Base-by-base conservation (phyloP, 192 early-diverging fungal species). In the Phycomyces nitens region DNA sequence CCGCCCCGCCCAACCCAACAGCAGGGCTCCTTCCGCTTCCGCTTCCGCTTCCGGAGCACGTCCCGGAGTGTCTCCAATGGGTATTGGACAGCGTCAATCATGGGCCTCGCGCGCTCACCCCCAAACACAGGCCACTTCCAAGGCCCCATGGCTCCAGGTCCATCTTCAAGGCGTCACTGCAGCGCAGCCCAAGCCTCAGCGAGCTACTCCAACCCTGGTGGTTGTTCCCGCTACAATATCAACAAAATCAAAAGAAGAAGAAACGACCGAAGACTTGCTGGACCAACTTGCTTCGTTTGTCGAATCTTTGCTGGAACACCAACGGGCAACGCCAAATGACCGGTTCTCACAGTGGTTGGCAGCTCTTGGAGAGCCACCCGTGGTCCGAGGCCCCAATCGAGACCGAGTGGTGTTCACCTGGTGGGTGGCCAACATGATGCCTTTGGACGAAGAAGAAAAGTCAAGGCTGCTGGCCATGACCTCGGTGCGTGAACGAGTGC, bases 401-500 rank as follows among this genome's bases (percentile, higher is more conserved):
- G 64, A 65, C 23, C 40, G 54, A 7, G 54, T 65, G 18, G 42
- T 65, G 3, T 18, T 70, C 3, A 75, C 70, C 7, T 85, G 73
- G 63, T 85, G 84, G 82, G 57, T 81, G 0, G 78, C 76, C 26
- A 72, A 78, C 3, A 73, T 83, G 42, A 54, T 85, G 22, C 82
- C 84, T 7, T 64, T 83, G 10, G 67, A 67, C 23, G 61, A 66
- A 34, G 52, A 69, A 24, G 80, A 81, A 39, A 83, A 80, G 49
- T 65, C 70, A n/a, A 62, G 60, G 20, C 55, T 85, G 6, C 58
- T 85, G n/a, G 21, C 60, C 39, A 55, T 69, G 29, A 68, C 56
- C 5, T 77, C 73, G 5, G 72, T 80, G 5, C 77, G 82, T 39
- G 73, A 78, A 60, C 62, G 84, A 23, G 60, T 85, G 12, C 44